Percentiles rank a stretch among this genome's conserved stretches.
These are phyloP conservation scores for Phyllosticta citribraziliensis DNA, from an alignment of 2,329 filamentous ascomycete species.

Conservation along the genomic window DNA sequence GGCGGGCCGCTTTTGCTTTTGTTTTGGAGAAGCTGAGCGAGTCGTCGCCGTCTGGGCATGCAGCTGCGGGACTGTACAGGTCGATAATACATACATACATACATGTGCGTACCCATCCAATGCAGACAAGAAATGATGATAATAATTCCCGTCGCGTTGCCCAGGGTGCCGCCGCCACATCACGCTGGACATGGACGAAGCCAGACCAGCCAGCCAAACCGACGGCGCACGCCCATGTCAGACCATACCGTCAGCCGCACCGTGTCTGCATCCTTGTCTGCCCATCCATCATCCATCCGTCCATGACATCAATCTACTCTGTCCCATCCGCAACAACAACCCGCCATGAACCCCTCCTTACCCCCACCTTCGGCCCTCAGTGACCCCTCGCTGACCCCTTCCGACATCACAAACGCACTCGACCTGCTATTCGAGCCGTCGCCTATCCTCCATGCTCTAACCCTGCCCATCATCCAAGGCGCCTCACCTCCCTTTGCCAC, in stretches of 20 bases:
- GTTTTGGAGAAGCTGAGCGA: not conserved
- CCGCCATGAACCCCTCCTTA: not conserved
- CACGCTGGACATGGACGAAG: not conserved
- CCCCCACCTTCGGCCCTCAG: not conserved
- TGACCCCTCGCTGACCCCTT: constrained; percentile 49
- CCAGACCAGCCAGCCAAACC: not conserved
- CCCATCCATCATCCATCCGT: too few relatives aligned
- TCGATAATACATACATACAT: too few relatives aligned
- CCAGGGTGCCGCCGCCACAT: not conserved
- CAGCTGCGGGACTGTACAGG: not conserved
- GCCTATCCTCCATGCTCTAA: constrained; percentile 59
- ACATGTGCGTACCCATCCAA: not conserved
- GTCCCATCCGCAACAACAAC: not conserved
- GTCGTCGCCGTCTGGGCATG: not conserved
- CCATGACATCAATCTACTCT: too few relatives aligned
- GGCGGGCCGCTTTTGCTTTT: not conserved
- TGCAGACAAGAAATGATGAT: not conserved
- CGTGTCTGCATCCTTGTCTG: too few relatives aligned
- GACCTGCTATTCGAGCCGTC: constrained; percentile 82
- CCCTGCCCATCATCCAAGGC: constrained; percentile 55
- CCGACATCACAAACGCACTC: constrained; percentile 49
- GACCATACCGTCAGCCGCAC: not conserved
- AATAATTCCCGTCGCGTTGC: not conserved
- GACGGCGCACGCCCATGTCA: not conserved
- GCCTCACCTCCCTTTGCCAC: constrained; percentile 45